Percentiles rank a stretch among this genome's conserved stretches.
phyloP scores from a whole-genome alignment of 305 asterid genomes.

The Solanum aculeatissimum region DNA sequence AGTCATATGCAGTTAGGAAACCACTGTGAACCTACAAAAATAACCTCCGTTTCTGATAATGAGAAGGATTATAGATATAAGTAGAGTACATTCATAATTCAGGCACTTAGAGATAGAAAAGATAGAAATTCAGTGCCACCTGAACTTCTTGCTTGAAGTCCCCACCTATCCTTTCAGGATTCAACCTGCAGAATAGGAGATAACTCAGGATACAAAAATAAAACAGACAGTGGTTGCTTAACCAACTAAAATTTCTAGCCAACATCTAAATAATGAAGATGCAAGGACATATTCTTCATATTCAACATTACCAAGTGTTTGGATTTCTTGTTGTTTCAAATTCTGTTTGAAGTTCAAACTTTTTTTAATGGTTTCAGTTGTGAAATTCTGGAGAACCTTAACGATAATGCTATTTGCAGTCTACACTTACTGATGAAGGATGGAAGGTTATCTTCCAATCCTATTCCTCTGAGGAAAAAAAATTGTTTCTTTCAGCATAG shows the following conservation, averaged over 20 bases:
- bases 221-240: background rate
- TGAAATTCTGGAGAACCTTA: background rate
- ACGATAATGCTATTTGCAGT: background rate
- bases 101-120: conserved; percentile 3
- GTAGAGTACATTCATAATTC: background rate
- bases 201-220: conserved; percentile 13
- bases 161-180: conserved; percentile 97
- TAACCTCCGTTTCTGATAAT: background rate
- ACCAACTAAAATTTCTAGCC: background rate
- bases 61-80: background rate
- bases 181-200: conserved; percentile 48
- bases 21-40: conserved; percentile 86
- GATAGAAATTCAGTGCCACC: conserved; percentile 20
- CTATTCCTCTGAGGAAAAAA: background rate
- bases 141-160: conserved; percentile 90
- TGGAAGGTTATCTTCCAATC: background rate
- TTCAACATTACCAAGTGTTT: background rate
- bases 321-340: background rate
- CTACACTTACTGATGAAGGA: background rate
- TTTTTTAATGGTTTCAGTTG: background rate
- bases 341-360: background rate
- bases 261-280: background rate
- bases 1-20: conserved; percentile 90
- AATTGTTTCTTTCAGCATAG: background rate
- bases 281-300: background rate